Conservation (phyloP, 345 rosid species). For the Salix caprea region DNA sequence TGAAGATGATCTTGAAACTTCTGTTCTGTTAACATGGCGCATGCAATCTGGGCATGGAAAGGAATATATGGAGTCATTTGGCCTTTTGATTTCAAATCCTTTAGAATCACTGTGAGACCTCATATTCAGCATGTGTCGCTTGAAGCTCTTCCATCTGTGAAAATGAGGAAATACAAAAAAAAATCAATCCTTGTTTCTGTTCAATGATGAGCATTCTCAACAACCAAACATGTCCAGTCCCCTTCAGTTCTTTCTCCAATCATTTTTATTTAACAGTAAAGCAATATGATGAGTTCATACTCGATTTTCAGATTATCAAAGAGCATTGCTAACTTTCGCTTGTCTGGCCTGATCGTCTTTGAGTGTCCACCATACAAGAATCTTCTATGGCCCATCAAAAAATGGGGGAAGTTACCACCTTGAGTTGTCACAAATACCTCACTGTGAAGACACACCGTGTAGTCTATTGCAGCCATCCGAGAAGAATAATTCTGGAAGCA, state of each 20-base stretch:
- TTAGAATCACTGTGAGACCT: conserved; percentile 88
- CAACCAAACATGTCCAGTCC: conserved; percentile 2
- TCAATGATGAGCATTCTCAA: neutral
- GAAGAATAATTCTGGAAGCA: conserved; percentile 85
- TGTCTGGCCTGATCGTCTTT: conserved; percentile 93
- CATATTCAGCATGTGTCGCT: conserved; percentile 84
- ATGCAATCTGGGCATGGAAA: conserved; percentile 98
- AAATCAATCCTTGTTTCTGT: neutral
- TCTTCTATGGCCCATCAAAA: conserved; percentile 95
- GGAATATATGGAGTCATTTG: conserved; percentile 76
- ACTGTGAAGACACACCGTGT: conserved; percentile 98
- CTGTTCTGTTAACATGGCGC: conserved; percentile 69
- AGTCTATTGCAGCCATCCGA: conserved; percentile 99
- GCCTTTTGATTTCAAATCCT: conserved; percentile 86
- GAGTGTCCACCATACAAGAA: conserved; percentile 89
- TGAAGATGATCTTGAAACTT: conserved; percentile 42
- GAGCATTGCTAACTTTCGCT: conserved; percentile 86
- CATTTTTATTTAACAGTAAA: neutral
- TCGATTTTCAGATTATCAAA: conserved; percentile 88
- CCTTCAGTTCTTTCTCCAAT: neutral
- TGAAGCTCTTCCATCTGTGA: conserved; percentile 88
- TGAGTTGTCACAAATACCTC: conserved; percentile 99
- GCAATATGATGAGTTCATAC: conserved; percentile 36
- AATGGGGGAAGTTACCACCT: conserved; percentile 99
- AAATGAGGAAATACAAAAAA: neutral